Evolutionary conservation across 306 rosid genomes (phyloP).

Genomic region (Fragaria iinumae): DNA sequence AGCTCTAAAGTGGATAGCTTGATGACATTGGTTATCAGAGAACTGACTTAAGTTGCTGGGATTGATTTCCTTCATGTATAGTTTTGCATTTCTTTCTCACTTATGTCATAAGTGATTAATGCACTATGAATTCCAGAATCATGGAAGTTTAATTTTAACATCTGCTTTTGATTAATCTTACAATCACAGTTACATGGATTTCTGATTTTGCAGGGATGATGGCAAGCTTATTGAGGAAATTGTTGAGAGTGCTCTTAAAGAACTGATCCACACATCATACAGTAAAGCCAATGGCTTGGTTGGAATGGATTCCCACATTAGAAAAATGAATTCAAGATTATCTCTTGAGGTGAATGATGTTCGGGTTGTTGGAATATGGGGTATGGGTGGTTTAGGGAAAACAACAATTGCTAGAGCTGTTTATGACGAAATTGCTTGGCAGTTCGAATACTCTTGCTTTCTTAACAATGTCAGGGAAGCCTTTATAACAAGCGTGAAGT

Average conservation of each 20-base stretch:
- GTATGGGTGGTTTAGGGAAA: slow-evolving; percentile 34
- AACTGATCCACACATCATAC: neutral
- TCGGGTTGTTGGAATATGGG: slow-evolving; percentile 24
- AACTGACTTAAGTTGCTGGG: too few species aligned
- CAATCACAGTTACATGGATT: neutral
- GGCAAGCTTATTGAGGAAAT: neutral
- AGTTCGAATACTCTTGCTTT: neutral
- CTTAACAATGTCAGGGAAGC: slow-evolving; percentile 14
- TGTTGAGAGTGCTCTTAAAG: neutral
- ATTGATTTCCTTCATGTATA: too few species aligned
- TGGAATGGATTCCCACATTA: slow-evolving; percentile 11
- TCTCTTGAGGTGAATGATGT: neutral
- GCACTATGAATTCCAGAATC: too few species aligned
- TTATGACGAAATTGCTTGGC: neutral
- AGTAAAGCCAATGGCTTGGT: neutral
- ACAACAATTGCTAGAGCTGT: neutral
- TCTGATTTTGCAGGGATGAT: neutral
- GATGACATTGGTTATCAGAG: too few species aligned
- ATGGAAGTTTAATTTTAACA: too few species aligned
- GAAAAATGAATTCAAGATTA: neutral
- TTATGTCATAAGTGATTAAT: too few species aligned
- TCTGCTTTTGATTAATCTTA: too few species aligned
- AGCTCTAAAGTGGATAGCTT: too few species aligned
- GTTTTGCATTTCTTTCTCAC: too few species aligned
- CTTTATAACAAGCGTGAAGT: neutral